Conservation (phyloP, 306 rosid genomes). For the Vigna radiata region DNA sequence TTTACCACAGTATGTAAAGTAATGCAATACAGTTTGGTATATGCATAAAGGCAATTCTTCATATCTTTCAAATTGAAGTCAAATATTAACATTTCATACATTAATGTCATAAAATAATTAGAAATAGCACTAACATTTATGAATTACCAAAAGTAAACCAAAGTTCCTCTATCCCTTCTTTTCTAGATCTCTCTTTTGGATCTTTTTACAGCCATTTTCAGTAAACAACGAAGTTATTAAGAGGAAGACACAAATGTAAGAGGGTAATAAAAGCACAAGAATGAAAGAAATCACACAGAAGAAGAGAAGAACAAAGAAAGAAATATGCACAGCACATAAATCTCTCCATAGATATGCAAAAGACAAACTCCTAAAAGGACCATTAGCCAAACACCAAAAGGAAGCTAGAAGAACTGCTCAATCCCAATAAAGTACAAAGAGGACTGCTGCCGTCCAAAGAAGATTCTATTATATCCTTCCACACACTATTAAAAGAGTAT, state of each 20-base stretch:
- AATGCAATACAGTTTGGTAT: background rate
- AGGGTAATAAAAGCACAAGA: background rate
- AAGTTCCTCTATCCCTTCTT: slow-evolving; percentile 23
- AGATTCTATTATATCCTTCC: background rate
- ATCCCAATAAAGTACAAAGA: background rate
- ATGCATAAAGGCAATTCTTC: slow-evolving; percentile 28
- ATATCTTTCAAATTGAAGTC: slow-evolving; percentile 28
- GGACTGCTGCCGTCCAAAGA: background rate
- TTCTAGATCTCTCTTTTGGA: slow-evolving; percentile 3
- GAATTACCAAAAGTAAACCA: slow-evolving; percentile 31
- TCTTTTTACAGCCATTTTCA: background rate
- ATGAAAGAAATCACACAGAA: background rate
- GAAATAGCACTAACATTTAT: slow-evolving; percentile 10
- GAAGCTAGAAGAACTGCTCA: background rate
- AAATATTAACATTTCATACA: slow-evolving; percentile 15
- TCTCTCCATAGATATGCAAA: background rate
- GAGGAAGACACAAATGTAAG: background rate
- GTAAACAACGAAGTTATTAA: background rate
- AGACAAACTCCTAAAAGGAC: background rate
- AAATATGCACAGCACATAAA: background rate
- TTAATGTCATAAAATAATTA: slow-evolving; percentile 11
- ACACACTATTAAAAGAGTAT: slow-evolving; percentile 9
- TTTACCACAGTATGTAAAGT: background rate
- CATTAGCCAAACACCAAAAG: background rate
- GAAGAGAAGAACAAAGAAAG: background rate